A percentile compares a stretch with the other conserved stretches of the same genome.
Evolutionary conservation across 2,329 filamentous ascomycete genomes (phyloP).

Genomic region (Coniochaeta pulveracea): DNA sequence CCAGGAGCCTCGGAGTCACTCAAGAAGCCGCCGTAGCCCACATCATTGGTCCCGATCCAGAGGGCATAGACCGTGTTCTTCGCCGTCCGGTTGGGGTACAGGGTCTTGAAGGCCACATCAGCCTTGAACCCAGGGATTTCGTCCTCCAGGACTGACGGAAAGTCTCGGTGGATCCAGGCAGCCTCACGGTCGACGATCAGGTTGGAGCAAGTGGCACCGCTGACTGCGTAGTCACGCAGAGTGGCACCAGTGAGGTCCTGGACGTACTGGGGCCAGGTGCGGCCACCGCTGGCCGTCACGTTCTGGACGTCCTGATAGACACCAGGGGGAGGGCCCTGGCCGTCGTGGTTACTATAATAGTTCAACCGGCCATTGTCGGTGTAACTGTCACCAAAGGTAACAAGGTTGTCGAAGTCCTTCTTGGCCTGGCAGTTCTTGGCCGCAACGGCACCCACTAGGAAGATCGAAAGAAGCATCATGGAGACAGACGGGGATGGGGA

Average conservation of each 20-base stretch:
- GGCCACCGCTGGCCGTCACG: conserved; percentile 51
- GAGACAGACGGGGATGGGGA: not conserved
- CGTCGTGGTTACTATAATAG: conserved; percentile 50
- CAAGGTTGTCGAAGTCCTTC: conserved; percentile 45
- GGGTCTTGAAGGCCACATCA: conserved; percentile 29
- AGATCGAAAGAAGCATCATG: conserved; percentile 12
- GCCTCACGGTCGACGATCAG: conserved; percentile 47
- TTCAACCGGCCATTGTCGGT: conserved; percentile 58
- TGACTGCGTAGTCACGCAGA: conserved; percentile 60
- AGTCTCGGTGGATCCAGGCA: conserved; percentile 34
- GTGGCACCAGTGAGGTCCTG: conserved; percentile 44
- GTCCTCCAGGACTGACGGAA: conserved; percentile 53
- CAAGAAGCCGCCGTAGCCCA: conserved; percentile 55
- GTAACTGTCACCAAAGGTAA: conserved; percentile 67
- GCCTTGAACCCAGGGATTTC: conserved; percentile 45
- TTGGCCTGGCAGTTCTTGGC: conserved; percentile 10
- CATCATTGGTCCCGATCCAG: conserved; percentile 76
- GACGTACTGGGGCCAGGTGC: conserved; percentile 58
- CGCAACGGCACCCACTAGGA: conserved; percentile 12
- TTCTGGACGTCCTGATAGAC: conserved; percentile 31
- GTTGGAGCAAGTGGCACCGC: conserved; percentile 63
- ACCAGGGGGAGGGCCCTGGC: conserved; percentile 51
- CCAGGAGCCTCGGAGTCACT: conserved; percentile 48
- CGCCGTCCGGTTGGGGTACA: conserved; percentile 32
- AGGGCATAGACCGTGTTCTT: conserved; percentile 61